Evolutionary conservation across 371 early-diverging fungal genomes (phyloP).

Genomic region (Actinomortierella ambigua): DNA sequence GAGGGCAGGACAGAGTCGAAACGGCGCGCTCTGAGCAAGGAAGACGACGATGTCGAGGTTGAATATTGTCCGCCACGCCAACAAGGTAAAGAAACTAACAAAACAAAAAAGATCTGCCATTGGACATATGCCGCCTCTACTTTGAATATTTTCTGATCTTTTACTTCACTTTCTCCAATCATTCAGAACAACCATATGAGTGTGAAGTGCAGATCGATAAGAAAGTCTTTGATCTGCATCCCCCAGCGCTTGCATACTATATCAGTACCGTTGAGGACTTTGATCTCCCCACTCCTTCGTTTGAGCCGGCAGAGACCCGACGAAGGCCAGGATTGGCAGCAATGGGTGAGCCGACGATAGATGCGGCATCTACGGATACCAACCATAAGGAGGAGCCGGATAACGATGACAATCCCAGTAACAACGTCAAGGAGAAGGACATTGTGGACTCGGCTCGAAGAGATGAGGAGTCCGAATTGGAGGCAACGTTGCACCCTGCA

Average conservation of each 20-base stretch:
- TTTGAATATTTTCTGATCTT: background rate
- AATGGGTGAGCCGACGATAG: background rate
- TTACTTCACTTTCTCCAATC: background rate
- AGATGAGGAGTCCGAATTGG: slow-evolving; percentile 9
- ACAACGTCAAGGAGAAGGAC: slow-evolving; percentile 14
- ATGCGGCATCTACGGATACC: background rate
- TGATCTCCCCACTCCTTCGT: slow-evolving; percentile 12
- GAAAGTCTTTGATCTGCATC: slow-evolving; percentile 13
- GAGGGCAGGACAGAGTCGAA: slow-evolving; percentile 24
- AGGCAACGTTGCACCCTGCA: slow-evolving; percentile 5
- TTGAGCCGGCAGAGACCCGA: slow-evolving; percentile 10
- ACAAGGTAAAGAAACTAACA: slow-evolving; percentile 15
- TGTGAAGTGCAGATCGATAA: slow-evolving; percentile 25
- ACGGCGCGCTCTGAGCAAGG: slow-evolving; percentile 30
- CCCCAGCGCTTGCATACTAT: slow-evolving; percentile 23
- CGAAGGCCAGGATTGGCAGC: slow-evolving; percentile 1
- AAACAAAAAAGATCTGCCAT: background rate
- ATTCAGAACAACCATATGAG: slow-evolving; percentile 33
- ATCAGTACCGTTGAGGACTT: slow-evolving; percentile 2
- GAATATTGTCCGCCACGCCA: slow-evolving; percentile 38
- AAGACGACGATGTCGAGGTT: slow-evolving; percentile 28
- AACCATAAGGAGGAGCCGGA: too few species aligned
- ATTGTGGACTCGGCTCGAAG: slow-evolving; percentile 17
- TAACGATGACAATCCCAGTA: slow-evolving; percentile 8
- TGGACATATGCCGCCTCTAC: background rate